These are phyloP conservation scores for Apiospora hydei DNA, from an alignment of 2,329 filamentous ascomycete species.

Conservation along the genomic window DNA sequence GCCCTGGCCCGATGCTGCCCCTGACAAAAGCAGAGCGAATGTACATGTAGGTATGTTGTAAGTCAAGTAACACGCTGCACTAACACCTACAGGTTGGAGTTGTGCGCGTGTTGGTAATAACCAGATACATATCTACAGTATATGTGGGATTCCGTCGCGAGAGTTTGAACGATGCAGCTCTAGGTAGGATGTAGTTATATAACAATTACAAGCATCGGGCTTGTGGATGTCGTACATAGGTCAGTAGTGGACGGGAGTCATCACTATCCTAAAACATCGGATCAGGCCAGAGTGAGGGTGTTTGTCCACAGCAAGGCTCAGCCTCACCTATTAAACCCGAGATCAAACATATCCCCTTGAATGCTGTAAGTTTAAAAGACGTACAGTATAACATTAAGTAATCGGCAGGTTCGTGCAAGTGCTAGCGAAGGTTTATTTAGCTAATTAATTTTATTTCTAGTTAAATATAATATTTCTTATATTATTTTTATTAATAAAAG, in stretches of 20 bases:
- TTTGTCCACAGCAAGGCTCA: neutral
- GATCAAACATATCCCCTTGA: neutral
- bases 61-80: neutral
- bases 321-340: slow-evolving; percentile 2
- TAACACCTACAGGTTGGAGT: neutral
- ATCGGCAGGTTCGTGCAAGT: too few species aligned
- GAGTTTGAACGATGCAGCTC: neutral
- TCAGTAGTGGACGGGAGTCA: neutral
- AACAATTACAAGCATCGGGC: neutral
- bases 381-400: too few species aligned
- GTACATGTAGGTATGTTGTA: neutral
- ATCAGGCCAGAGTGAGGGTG: neutral
- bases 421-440: too few species aligned
- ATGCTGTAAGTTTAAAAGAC: too few species aligned
- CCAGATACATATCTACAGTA: neutral
- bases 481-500: too few species aligned
- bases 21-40: neutral
- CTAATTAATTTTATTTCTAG: too few species aligned
- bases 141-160: neutral
- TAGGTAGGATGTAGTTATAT: neutral
- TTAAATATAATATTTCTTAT: too few species aligned
- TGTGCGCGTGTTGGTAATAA: neutral
- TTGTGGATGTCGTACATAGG: neutral
- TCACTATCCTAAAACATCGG: neutral
- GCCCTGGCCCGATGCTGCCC: slow-evolving; percentile 1